These are phyloP conservation scores for Neofusicoccum cordaticola DNA, from an alignment of 2,329 filamentous ascomycete species.

Conservation along the genomic window DNA sequence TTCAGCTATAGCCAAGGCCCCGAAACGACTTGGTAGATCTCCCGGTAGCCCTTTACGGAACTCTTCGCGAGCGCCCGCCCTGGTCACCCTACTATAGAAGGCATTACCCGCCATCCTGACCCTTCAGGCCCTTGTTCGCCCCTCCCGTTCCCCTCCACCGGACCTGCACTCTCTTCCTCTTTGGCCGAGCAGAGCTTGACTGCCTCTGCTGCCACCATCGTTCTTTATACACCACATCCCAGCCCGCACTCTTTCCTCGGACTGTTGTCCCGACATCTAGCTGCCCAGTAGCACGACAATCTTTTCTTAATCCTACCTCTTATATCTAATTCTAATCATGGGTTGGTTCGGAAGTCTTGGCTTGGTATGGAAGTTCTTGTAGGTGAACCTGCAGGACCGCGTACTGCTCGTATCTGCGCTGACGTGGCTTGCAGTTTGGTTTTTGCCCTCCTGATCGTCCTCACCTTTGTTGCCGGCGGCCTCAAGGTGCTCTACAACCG, in stretches of 20 bases:
- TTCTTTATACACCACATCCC: neutral
- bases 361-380: slow-evolving; percentile 39
- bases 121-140: slow-evolving; percentile 1
- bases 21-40: slow-evolving; percentile 9
- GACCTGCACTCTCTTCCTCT: neutral
- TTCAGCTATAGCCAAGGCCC: slow-evolving; percentile 14
- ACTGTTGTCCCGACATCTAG: neutral
- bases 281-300: neutral
- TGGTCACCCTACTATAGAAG: slow-evolving; percentile 14
- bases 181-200: slow-evolving; percentile 1
- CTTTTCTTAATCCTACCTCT: neutral
- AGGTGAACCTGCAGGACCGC: slow-evolving; percentile 17
- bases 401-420: neutral
- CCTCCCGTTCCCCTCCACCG: neutral
- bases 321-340: slow-evolving; percentile 17
- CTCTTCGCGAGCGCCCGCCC: neutral
- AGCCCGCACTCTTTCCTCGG: neutral
- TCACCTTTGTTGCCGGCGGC: slow-evolving; percentile 32
- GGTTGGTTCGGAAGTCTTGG: slow-evolving; percentile 30
- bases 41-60: slow-evolving; percentile 7
- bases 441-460: slow-evolving; percentile 30
- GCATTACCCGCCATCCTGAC: slow-evolving; percentile 4
- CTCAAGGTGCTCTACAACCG: slow-evolving; percentile 36
- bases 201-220: slow-evolving; percentile 9
- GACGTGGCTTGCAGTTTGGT: slow-evolving; percentile 29